Conservation (phyloP, 1,139 yeast species). For the Yamadazyma triangularis region DNA sequence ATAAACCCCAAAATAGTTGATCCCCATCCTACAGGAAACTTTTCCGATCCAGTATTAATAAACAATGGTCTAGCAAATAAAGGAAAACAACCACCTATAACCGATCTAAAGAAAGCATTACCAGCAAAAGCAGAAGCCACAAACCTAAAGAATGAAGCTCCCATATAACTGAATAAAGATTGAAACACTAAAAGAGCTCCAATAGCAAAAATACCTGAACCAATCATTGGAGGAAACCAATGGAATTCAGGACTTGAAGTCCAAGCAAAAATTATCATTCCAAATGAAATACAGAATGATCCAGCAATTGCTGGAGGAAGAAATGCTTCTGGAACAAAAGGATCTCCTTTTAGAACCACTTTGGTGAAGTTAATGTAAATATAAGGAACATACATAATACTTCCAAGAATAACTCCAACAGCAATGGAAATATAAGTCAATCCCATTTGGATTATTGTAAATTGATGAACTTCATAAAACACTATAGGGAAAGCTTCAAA, state of each 20-base stretch:
- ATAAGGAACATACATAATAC: conserved; percentile 19
- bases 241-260: conserved; percentile 33
- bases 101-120: conserved; percentile 48
- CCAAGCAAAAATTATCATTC: conserved; percentile 51
- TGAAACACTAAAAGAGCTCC: conserved; percentile 41
- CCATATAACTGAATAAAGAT: conserved; percentile 30
- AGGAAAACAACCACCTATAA: conserved; percentile 60
- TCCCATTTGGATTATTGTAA: conserved; percentile 48
- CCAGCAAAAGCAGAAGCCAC: conserved; percentile 60
- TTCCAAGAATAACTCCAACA: conserved; percentile 24
- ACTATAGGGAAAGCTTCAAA: conserved; percentile 63
- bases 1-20: conserved; percentile 44
- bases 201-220: conserved; percentile 33
- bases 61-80: conserved; percentile 53
- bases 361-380: conserved; percentile 20
- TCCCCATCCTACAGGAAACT: conserved; percentile 57
- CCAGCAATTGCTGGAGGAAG: conserved; percentile 21
- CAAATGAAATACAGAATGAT: conserved; percentile 36
- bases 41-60: conserved; percentile 35
- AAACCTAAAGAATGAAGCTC: conserved; percentile 30
- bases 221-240: conserved; percentile 40
- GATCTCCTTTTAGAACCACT: conserved; percentile 17
- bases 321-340: conserved; percentile 36
- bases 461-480: conserved; percentile 38
- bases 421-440: conserved; percentile 40